Evolutionary conservation across 371 early-diverging fungal species (phyloP).

Genomic region (Mucor plumbeus): DNA sequence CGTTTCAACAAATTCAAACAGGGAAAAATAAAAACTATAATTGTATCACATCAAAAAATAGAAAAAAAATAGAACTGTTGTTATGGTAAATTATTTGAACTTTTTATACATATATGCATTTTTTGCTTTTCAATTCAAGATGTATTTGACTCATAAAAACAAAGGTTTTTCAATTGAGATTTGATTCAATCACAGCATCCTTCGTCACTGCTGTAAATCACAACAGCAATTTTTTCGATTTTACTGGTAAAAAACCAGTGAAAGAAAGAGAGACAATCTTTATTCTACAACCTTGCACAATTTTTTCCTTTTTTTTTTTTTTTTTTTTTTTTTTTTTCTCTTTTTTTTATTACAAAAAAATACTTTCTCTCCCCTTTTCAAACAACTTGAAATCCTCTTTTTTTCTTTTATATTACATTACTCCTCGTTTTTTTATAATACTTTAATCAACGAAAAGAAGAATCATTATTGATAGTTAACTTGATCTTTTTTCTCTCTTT

Average conservation of each 20-base stretch:
- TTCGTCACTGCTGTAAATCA: background rate
- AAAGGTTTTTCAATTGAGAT: background rate
- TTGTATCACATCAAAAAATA: conserved; percentile 3
- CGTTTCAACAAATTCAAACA: background rate
- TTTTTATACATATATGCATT: too few relatives aligned
- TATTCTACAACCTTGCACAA: background rate
- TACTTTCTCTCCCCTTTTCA: background rate
- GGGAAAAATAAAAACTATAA: background rate
- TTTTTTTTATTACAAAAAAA: background rate
- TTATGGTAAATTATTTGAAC: too few relatives aligned
- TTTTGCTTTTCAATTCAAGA: background rate
- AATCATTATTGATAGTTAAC: too few relatives aligned
- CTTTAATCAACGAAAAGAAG: too few relatives aligned
- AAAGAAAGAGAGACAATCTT: too few relatives aligned
- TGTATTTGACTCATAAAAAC: background rate
- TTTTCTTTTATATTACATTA: conserved; percentile 11
- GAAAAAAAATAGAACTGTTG: too few relatives aligned
- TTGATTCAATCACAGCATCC: conserved; percentile 3
- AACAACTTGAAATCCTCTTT: background rate
- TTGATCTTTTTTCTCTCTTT: background rate
- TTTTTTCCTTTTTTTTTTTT: conserved; percentile 11
- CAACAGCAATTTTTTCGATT: background rate
- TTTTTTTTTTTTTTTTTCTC: background rate
- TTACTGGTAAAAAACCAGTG: background rate
- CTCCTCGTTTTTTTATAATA: background rate